Evolutionary conservation across 176 grass and related monocot species (phyloP).

Genomic region (Juncus inflexus): DNA sequence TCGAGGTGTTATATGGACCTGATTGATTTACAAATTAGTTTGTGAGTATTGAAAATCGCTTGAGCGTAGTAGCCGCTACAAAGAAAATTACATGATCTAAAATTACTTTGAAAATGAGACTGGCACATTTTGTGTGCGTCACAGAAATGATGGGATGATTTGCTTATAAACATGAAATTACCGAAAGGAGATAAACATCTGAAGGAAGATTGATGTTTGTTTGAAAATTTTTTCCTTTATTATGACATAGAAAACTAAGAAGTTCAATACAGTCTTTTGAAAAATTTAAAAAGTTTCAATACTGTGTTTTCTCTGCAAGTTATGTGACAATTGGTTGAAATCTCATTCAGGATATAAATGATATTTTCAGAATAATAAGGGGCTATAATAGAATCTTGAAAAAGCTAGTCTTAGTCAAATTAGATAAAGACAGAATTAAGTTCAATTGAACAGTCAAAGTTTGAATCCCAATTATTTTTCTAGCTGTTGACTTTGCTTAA

Average conservation of each 20-base stretch:
- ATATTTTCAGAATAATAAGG: not conserved
- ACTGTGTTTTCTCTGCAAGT: no score
- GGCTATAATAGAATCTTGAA: not conserved
- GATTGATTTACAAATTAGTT: not conserved
- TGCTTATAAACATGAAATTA: no score
- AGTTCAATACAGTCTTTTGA: no score
- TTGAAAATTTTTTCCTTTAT: not conserved
- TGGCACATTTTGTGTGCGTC: no score
- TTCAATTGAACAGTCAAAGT: slow-evolving; percentile 25
- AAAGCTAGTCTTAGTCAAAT: slow-evolving; percentile 2
- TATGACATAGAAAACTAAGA: not conserved
- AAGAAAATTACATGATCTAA: not conserved
- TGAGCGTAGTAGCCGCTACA: not conserved
- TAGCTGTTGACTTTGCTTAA: slow-evolving; percentile 10
- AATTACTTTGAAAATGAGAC: no score
- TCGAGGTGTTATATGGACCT: slow-evolving; percentile 49
- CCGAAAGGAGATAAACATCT: no score
- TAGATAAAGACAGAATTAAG: not conserved
- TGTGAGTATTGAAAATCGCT: not conserved
- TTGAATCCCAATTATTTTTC: slow-evolving; percentile 11
- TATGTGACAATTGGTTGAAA: not conserved
- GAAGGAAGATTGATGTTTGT: not conserved
- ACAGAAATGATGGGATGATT: no score
- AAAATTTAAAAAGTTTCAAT: no score
- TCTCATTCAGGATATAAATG: not conserved